Evolutionary conservation across 306 rosid genomes (phyloP).

Genomic region (Pyrus betulifolia): DNA sequence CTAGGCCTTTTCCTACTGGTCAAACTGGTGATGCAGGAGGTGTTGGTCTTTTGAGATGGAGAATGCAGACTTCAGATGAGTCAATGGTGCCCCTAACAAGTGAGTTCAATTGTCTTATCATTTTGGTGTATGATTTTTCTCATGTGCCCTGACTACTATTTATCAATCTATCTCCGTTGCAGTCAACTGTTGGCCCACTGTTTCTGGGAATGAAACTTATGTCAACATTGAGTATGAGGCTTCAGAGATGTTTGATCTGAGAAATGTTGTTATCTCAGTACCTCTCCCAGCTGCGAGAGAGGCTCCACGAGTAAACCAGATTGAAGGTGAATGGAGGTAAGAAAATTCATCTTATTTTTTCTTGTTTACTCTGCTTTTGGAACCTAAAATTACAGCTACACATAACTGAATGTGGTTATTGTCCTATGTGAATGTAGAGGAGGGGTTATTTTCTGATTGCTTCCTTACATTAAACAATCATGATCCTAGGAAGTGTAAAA

Average conservation of each 20-base stretch:
- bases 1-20: constrained; percentile 88
- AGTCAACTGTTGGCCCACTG: constrained; percentile 99
- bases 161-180: constrained; percentile 28
- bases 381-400: background rate
- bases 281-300: constrained; percentile 96
- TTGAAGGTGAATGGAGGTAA: constrained; percentile 92
- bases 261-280: constrained; percentile 69
- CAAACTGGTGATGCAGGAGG: constrained; percentile 76
- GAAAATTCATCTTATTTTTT: background rate
- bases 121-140: constrained; percentile 5
- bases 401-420: background rate
- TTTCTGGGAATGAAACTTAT: constrained; percentile 91
- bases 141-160: constrained; percentile 7
- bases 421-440: too few species aligned
- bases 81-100: constrained; percentile 76
- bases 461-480: background rate
- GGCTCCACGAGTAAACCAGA: constrained; percentile 77
- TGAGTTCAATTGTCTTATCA: constrained; percentile 27
- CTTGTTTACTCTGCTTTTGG: background rate
- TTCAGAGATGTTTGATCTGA: constrained; percentile 73
- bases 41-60: constrained; percentile 83
- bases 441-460: background rate
- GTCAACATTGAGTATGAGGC: constrained; percentile 96
- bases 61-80: constrained; percentile 88
- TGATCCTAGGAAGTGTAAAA: background rate